Conservation (phyloP, 2,329 filamentous ascomycete species). For the Fusarium sp. region DNA sequence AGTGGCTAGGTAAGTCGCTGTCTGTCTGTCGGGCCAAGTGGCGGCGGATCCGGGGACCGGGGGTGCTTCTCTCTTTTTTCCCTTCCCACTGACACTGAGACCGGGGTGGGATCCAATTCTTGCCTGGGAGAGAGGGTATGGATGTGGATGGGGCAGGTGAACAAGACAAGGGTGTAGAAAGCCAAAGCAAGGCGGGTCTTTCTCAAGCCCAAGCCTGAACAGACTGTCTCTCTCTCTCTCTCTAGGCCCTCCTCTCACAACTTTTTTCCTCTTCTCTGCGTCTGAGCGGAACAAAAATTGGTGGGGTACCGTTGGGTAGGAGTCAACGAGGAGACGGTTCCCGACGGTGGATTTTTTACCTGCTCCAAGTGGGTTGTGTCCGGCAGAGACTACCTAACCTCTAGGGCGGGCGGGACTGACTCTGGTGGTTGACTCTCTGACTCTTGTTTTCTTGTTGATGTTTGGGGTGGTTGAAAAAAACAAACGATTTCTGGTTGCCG, state of each 20-base stretch:
- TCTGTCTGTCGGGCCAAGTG: constrained; percentile 29
- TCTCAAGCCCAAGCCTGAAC: constrained; percentile 2
- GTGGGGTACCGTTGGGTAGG: constrained; percentile 33
- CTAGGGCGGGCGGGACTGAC: constrained; percentile 7
- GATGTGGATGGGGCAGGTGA: constrained; percentile 9
- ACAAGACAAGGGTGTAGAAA: constrained; percentile 21
- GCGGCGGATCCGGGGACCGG: constrained; percentile 38
- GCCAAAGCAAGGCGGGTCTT: constrained; percentile 24
- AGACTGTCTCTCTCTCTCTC: neutral
- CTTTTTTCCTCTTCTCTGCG: constrained; percentile 17
- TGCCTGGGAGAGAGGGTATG: neutral
- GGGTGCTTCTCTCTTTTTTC: neutral
- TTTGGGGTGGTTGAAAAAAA: constrained; percentile 19
- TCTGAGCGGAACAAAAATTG: constrained; percentile 24
- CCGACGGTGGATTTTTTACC: constrained; percentile 14
- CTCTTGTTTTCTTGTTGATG: constrained; percentile 34
- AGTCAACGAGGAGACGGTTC: constrained; percentile 25
- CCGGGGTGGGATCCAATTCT: constrained; percentile 18
- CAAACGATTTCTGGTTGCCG: constrained; percentile 20
- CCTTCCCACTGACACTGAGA: constrained; percentile 8
- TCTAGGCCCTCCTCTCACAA: constrained; percentile 7
- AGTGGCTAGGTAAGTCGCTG: neutral
- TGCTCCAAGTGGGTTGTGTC: constrained; percentile 28
- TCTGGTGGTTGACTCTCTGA: constrained; percentile 8
- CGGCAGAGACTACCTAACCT: neutral